Evolutionary conservation across 441 rosid species (phyloP).

Genomic region (Pelargonium fulgidum): DNA sequence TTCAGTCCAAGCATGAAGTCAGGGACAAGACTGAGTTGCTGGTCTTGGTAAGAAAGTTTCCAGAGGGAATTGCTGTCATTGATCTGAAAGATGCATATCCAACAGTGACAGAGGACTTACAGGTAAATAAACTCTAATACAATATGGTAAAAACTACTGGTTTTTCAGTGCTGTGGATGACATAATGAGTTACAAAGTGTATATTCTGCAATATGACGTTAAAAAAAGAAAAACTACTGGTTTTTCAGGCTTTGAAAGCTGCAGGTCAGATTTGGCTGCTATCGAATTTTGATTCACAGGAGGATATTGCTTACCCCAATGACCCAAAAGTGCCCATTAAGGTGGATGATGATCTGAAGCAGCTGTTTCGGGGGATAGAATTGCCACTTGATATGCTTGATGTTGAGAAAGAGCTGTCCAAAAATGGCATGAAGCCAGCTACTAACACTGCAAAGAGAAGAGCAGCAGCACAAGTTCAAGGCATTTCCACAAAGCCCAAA

Average conservation of each 20-base stretch:
- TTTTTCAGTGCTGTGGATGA: too few species aligned
- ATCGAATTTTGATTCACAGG: slow-evolving; percentile 62
- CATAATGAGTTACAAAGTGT: background rate
- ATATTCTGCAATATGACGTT: background rate
- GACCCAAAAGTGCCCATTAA: slow-evolving; percentile 53
- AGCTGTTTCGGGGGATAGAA: slow-evolving; percentile 50
- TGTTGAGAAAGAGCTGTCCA: slow-evolving; percentile 71
- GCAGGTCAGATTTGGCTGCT: slow-evolving; percentile 59
- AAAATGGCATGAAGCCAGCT: slow-evolving; percentile 78
- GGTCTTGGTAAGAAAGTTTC: slow-evolving; percentile 18
- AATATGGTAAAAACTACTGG: too few species aligned
- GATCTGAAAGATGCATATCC: slow-evolving; percentile 27
- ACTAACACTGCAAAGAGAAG: slow-evolving; percentile 72
- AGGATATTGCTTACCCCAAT: slow-evolving; percentile 75
- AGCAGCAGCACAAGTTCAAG: slow-evolving; percentile 64
- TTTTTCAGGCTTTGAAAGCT: slow-evolving; percentile 50
- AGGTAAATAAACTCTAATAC: slow-evolving; percentile 7
- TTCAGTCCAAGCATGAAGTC: slow-evolving; percentile 2
- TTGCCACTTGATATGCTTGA: slow-evolving; percentile 70
- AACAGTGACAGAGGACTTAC: slow-evolving; percentile 22
- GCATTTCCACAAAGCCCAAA: slow-evolving; percentile 48
- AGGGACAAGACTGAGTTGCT: background rate
- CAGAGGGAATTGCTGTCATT: slow-evolving; percentile 24
- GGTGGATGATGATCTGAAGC: slow-evolving; percentile 69
- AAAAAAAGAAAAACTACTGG: background rate